Base-by-base conservation (phyloP, 768 basidiomycete genomes). In the Mycena kentingensis region DNA sequence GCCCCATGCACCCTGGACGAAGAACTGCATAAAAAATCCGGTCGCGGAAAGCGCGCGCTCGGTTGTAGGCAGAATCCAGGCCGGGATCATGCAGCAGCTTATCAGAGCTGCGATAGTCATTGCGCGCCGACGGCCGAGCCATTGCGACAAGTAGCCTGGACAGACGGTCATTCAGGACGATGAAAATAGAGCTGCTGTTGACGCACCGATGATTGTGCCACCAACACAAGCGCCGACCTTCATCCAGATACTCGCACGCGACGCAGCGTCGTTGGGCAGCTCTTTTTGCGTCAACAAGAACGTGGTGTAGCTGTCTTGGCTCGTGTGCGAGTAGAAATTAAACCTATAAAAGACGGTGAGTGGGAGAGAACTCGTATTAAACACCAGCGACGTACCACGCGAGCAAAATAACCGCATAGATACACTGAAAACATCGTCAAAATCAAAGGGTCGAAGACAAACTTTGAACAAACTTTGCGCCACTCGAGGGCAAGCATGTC, bases 1-100 rank as follows among this genome's bases (percentile, higher is more conserved):
- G 61, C 90, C 90, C 89, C 90, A 93, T 31, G 90, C 92, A 2
- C 91, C 92, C 66, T 96, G 93, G 0, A 95, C 90, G 45, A 90
- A 90, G 58, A 90, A 82, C 63, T 94, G 92, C 15, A 93, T 74
- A 60, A 81, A 92, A 72, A 95, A 96, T 1, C 91, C 93, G 8
- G 91, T 91, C 0, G 90, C 90, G 0, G 89, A 64, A 8, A 97
- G 84, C 1, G 73, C 78, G 1, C 78, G 66, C 67, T 94, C 94
- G 1, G 77, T 69, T 5, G 61, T 69, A 2, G 93, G 93, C 6
- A 96, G 60, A 60, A 93, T 89, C 93, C 93, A 95, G 2, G 94
- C 75, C 0, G 88, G 88, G 60, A 90, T 88, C 70, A 82, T 64
- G n/a, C 79, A 54, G 26, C 84, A 78, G 64, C 79, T 84, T 27